phyloP scores from a whole-genome alignment of 345 rosid genomes.

The Gossypium anomalum region DNA sequence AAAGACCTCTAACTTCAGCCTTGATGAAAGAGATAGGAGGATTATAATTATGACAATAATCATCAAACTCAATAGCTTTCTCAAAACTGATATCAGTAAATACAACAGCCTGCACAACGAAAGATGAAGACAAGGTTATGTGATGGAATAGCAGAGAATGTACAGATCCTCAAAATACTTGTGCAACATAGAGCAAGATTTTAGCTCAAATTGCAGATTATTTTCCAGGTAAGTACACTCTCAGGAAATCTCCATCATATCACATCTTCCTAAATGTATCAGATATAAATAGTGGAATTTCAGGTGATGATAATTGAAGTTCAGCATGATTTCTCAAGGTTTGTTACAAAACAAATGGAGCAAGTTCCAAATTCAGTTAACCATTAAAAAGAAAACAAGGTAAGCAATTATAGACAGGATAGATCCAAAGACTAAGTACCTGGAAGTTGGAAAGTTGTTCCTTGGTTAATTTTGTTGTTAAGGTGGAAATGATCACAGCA shows the following conservation, averaged over 20 bases:
- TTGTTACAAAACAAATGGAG: background rate
- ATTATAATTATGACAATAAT: conserved; percentile 73
- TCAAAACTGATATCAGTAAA: conserved; percentile 75
- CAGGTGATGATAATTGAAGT: background rate
- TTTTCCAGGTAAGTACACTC: background rate
- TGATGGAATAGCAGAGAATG: background rate
- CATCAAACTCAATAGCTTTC: conserved; percentile 73
- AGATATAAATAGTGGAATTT: background rate
- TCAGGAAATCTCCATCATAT: background rate
- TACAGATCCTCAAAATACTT: background rate
- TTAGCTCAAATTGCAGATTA: background rate
- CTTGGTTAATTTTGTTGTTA: conserved; percentile 61
- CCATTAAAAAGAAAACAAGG: background rate
- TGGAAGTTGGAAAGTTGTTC: conserved; percentile 80
- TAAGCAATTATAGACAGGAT: background rate
- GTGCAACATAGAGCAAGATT: background rate
- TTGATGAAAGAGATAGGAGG: conserved; percentile 89
- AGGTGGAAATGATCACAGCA: conserved; percentile 66
- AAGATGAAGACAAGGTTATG: background rate
- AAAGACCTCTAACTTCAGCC: conserved; percentile 94
- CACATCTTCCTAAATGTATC: background rate
- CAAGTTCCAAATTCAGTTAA: background rate
- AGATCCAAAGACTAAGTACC: conserved; percentile 31
- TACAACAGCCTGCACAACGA: conserved; percentile 67
- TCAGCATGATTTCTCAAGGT: conserved; percentile 4